Conservation (phyloP, 352 stramenopile species). For the Phytophthora syringae region DNA sequence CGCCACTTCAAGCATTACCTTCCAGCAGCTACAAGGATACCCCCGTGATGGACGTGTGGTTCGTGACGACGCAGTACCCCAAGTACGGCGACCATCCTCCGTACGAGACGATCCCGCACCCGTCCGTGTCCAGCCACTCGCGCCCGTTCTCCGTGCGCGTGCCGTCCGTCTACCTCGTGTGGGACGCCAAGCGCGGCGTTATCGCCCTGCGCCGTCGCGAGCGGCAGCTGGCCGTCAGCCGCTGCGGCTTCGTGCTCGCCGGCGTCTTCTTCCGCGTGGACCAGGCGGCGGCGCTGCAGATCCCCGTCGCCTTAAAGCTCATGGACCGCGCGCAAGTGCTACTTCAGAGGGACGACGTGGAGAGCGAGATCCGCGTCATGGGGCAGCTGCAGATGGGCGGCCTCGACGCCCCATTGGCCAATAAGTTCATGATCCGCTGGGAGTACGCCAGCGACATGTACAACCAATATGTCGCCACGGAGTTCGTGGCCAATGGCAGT, state of each 20-base stretch:
- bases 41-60: constrained; percentile 81
- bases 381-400: constrained; percentile 75
- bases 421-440: constrained; percentile 82
- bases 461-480: constrained; percentile 87
- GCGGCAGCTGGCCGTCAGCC: constrained; percentile 72
- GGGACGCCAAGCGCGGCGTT: constrained; percentile 67
- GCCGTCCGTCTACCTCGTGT: constrained; percentile 70
- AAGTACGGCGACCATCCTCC: constrained; percentile 53
- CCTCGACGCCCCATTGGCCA: constrained; percentile 74
- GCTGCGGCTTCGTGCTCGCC: constrained; percentile 82
- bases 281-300: constrained; percentile 48
- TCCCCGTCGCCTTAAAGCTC: constrained; percentile 79
- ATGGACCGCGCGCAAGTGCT: constrained; percentile 81
- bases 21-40: not conserved
- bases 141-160: constrained; percentile 68
- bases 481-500: constrained; percentile 84
- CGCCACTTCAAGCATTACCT: not conserved
- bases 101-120: constrained; percentile 68
- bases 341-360: constrained; percentile 80
- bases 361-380: constrained; percentile 86
- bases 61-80: constrained; percentile 64
- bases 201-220: constrained; percentile 79
- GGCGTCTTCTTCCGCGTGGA: constrained; percentile 76
- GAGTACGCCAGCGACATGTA: constrained; percentile 70
- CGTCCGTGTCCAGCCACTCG: constrained; percentile 49